Base-by-base conservation (phyloP, 2,329 filamentous ascomycete genomes). In the Colletotrichum abscissum region DNA sequence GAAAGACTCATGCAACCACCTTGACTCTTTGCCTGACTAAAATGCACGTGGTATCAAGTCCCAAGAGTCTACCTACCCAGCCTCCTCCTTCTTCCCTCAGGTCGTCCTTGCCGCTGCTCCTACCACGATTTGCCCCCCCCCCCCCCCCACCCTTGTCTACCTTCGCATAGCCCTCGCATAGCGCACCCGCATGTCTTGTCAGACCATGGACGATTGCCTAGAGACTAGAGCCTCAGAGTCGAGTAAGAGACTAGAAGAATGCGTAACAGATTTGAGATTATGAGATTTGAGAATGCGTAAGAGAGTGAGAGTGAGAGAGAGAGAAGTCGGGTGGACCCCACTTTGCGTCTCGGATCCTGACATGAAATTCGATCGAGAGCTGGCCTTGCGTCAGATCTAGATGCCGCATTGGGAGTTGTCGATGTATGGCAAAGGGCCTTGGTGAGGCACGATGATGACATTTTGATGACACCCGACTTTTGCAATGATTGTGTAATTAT, bases 1-100 rank as follows among this genome's bases (percentile, higher is more conserved):
- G 42, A 22, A 19, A 67, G 30, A 46, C 26, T 42, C n/a, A 63
- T 69, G 69, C 59, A 73, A 62, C 70, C 70, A 60, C 70, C 56
- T 60, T 70, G 60, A 42, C 35, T 33, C 33, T 33, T 42, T 42
- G 14, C 35, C 35, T 16, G 12, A 70, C 66, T 28, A 60, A 60
- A 56, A 24, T 55, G 70, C 70, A 70, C 70, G 70, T 73, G 70
- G 70, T n/a, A 42, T 12, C 2, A 42, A 63, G n/a, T 26, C 7
- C 7, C 26, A 26, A 49, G 58, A 19, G 42, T 33, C 28, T 42
- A 42, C 35, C 12, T 42, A 63, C 58, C 65, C 57, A 62, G 38
- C 66, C 65, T 54, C 42, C 30, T 24, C 28, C 14, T 4, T 55
- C 33, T 52, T 26, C 24, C 30, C 19, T n/a, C 33, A 35, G 33